phyloP scores from a whole-genome alignment of 768 basidiomycete genomes.

The Trametes meyenii region DNA sequence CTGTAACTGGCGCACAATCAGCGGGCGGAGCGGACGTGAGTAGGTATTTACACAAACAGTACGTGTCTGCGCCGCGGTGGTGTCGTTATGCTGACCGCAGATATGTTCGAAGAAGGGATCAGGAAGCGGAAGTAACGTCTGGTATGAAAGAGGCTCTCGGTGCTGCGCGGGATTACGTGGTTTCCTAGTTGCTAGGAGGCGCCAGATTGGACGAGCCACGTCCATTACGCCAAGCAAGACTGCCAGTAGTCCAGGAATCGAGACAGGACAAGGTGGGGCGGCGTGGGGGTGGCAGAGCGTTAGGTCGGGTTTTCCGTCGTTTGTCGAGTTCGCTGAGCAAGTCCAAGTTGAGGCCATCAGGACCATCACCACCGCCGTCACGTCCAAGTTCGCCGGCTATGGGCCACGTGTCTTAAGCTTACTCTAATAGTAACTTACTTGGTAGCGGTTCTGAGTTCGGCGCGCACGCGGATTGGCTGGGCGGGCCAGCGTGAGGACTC shows the following conservation, averaged over 20 bases:
- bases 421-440: no score
- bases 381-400: neutral
- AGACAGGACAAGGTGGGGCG: neutral
- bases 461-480: neutral
- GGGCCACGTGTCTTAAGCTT: constrained; percentile 4
- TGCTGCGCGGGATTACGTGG: neutral
- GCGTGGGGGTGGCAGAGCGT: neutral
- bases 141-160: neutral
- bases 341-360: neutral
- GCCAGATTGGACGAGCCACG: neutral
- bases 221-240: neutral
- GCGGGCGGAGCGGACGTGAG: neutral
- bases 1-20: neutral
- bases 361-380: neutral
- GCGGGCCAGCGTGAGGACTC: neutral
- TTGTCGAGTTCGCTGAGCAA: neutral
- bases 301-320: neutral
- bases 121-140: constrained; percentile 9
- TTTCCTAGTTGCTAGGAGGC: neutral
- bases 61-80: no score
- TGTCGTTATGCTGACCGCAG: neutral
- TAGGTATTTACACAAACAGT: constrained; percentile 6
- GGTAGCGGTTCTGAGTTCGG: neutral
- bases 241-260: neutral
- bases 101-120: constrained; percentile 5